Conservation (phyloP, 2,329 filamentous ascomycete genomes). For the Monilinia aucupariae region DNA sequence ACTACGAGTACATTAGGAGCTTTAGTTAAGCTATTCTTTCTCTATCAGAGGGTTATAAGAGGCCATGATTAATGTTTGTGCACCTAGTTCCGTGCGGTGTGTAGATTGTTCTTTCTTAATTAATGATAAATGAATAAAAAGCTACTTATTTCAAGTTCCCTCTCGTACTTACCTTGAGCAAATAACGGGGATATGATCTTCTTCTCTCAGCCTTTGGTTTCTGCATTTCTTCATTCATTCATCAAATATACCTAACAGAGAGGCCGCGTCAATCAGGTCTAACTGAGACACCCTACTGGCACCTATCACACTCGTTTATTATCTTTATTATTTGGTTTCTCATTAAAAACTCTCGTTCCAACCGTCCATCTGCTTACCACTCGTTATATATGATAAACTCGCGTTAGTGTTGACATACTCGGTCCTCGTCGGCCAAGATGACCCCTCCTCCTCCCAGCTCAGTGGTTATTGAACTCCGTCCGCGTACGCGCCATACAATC, state of each 20-base stretch:
- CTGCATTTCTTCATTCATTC: background rate
- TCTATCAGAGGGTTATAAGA: background rate
- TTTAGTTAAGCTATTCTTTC: constrained; percentile 6
- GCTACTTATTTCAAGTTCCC: background rate
- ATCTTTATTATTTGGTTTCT: background rate
- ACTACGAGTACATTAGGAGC: constrained; percentile 7
- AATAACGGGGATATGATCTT: background rate
- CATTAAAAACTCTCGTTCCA: background rate
- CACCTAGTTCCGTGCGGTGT: constrained; percentile 4
- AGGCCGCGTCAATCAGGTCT: constrained; percentile 11
- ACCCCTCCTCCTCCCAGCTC: constrained; percentile 6
- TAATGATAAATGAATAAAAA: constrained; percentile 17
- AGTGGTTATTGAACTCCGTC: constrained; percentile 4
- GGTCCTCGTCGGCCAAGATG: background rate
- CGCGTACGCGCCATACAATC: constrained; percentile 6
- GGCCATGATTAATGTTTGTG: constrained; percentile 11
- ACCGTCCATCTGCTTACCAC: background rate
- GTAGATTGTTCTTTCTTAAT: constrained; percentile 12
- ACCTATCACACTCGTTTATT: constrained; percentile 12
- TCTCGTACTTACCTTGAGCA: background rate
- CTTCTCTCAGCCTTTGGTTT: background rate
- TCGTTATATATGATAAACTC: background rate
- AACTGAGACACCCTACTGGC: constrained; percentile 14
- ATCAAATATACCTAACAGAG: constrained; percentile 8
- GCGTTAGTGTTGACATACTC: background rate